Evolutionary conservation across 768 basidiomycete species (phyloP), one percentile per base, ranked within the genome.

Genomic region (Auricularia heimuer): DNA sequence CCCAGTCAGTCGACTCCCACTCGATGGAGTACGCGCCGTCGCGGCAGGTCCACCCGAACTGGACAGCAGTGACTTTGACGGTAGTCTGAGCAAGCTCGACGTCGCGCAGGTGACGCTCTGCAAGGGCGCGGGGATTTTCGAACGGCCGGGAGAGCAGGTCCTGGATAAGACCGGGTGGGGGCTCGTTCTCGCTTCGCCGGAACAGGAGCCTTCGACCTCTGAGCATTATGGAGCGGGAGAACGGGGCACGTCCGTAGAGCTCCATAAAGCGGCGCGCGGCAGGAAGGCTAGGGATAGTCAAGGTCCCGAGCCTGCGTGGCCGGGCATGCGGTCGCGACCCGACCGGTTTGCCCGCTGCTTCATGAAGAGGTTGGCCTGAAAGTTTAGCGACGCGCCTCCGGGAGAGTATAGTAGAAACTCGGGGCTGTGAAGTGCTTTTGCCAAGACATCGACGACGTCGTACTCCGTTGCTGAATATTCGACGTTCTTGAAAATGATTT

Each of bases 1-100:
- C 4, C 56, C 56, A 60, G 54, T 29, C 29, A 29, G 16, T 7
- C 16, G 29, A 33, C 24, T 64, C 83, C 79, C 81, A 85, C 72
- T 88, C 86, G 60, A 82, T 71, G 16, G 87, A 89, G 65, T 82
- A 80, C 0, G 79, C 76, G 4, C 75, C 71, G 69, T 85, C 85
- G n/a, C 85, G 78, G 65, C 85, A 86, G 68, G 79, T 75, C 85
- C 85, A 85, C 14, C 84, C 82, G 67, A 86, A 85, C 68, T 86
- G 85, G 34, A 88, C 66, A 3, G 72, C 70, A 3, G 65, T 65
- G 58, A 85, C 69, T 4, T 68, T 63, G 34, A 82, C 35, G 10
- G 16, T 16, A 2, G 56, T 29, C 3, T 14, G 35, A 34, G 56
- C 54, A 56, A 67, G 29, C 42, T 64, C 60, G 10, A 34, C 4